A percentile compares a stretch with the other conserved stretches of the same genome.
phyloP scores from a whole-genome alignment of 225 moss, liverwort and hornwort genomes.

The Climacium dendroides region DNA sequence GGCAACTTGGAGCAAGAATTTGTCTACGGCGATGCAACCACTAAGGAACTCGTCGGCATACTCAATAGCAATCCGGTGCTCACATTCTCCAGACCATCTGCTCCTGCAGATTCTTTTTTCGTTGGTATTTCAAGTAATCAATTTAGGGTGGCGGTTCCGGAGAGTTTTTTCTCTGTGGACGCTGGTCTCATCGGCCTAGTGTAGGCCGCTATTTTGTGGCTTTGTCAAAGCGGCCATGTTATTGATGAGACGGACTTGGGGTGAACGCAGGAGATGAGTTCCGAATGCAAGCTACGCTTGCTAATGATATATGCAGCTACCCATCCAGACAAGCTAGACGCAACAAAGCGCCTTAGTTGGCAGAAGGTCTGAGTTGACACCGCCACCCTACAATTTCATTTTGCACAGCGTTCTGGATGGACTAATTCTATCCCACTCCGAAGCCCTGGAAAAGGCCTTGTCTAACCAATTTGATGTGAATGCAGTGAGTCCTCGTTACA shows the following conservation, averaged over 20 bases:
- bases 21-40: slow-evolving; percentile 88
- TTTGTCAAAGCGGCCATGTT: neutral
- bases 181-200: neutral
- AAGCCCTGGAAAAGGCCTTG: neutral
- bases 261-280: slow-evolving; percentile 66
- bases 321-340: slow-evolving; percentile 89
- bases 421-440: neutral
- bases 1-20: slow-evolving; percentile 98
- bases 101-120: neutral
- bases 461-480: neutral
- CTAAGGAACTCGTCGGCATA: slow-evolving; percentile 84
- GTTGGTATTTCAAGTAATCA: neutral
- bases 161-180: neutral
- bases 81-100: neutral
- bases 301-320: slow-evolving; percentile 97
- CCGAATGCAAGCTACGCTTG: slow-evolving; percentile 79
- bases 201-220: neutral
- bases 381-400: neutral
- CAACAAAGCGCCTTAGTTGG: slow-evolving; percentile 81
- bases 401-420: neutral
- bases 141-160: neutral
- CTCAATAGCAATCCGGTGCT: slow-evolving; percentile 63
- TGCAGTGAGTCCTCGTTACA: neutral
- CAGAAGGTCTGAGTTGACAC: slow-evolving; percentile 53
- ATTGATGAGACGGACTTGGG: slow-evolving; percentile 3